phyloP scores from a whole-genome alignment of 2,329 filamentous ascomycete species.

The Cladosporium sphaerospermum region DNA sequence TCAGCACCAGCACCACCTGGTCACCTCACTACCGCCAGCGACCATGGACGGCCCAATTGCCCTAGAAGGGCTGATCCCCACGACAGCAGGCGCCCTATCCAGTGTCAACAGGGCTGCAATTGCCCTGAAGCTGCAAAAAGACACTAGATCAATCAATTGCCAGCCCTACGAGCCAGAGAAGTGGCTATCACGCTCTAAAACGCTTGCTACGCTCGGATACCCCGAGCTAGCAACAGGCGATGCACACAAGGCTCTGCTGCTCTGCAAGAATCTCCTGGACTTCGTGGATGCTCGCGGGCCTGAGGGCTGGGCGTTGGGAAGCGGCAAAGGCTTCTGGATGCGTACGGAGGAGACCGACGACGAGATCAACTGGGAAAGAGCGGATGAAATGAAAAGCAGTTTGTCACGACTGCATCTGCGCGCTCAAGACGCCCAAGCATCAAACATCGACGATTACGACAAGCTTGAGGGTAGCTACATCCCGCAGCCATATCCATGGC shows the following conservation, averaged over 20 bases:
- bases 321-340: slow-evolving; percentile 26
- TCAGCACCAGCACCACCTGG: too few species aligned
- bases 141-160: slow-evolving; percentile 15
- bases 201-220: slow-evolving; percentile 17
- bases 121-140: background rate
- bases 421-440: background rate
- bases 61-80: background rate
- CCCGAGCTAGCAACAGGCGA: slow-evolving; percentile 28
- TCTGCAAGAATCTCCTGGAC: slow-evolving; percentile 15
- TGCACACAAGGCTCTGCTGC: slow-evolving; percentile 19
- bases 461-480: slow-evolving; percentile 16
- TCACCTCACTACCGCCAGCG: background rate
- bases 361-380: too few species aligned
- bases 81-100: background rate
- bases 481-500: slow-evolving; percentile 25
- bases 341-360: slow-evolving; percentile 8
- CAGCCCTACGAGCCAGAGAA: slow-evolving; percentile 23
- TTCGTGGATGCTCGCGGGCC: background rate
- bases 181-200: slow-evolving; percentile 21
- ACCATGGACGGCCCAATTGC: background rate
- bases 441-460: slow-evolving; percentile 4
- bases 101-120: background rate
- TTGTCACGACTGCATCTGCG: background rate
- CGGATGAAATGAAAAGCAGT: too few species aligned
- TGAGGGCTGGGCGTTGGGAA: slow-evolving; percentile 18